Evolutionary conservation across 164 flowering plant genomes (phyloP).

Genomic region (Cinnamomum chago): DNA sequence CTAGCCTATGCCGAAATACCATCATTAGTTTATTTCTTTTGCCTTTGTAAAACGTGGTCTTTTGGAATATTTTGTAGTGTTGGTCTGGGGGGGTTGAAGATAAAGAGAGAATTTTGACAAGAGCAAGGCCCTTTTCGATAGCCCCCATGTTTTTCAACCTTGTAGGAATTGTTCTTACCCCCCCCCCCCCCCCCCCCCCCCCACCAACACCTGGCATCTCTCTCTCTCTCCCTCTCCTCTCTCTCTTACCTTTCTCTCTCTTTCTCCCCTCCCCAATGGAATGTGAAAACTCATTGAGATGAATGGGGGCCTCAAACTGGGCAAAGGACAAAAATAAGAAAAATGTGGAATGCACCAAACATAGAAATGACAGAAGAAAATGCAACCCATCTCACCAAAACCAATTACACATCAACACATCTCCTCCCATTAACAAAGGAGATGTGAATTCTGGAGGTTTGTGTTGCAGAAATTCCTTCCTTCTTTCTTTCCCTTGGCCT

Average conservation of each 20-base stretch:
- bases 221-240: neutral
- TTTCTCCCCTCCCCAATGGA: neutral
- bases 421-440: conserved; percentile 1
- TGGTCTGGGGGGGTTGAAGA: neutral
- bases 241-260: neutral
- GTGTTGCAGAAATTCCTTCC: conserved; percentile 21
- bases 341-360: neutral
- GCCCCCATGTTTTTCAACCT: neutral
- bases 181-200: too few species aligned
- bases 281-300: neutral
- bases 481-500: neutral
- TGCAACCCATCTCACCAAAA: neutral
- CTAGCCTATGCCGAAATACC: neutral
- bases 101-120: neutral
- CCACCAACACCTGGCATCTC: neutral
- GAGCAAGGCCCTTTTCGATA: neutral
- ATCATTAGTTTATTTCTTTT: neutral
- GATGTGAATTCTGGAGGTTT: conserved; percentile 18
- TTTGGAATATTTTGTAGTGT: neutral
- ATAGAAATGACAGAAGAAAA: neutral
- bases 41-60: neutral
- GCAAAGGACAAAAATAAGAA: neutral
- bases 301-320: conserved; percentile 8
- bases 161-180: neutral
- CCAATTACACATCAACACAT: neutral